A percentile compares a stretch with the other conserved stretches of the same genome.
Evolutionary conservation across 768 basidiomycete genomes (phyloP).

Genomic region (Boletus vinaceobasis): DNA sequence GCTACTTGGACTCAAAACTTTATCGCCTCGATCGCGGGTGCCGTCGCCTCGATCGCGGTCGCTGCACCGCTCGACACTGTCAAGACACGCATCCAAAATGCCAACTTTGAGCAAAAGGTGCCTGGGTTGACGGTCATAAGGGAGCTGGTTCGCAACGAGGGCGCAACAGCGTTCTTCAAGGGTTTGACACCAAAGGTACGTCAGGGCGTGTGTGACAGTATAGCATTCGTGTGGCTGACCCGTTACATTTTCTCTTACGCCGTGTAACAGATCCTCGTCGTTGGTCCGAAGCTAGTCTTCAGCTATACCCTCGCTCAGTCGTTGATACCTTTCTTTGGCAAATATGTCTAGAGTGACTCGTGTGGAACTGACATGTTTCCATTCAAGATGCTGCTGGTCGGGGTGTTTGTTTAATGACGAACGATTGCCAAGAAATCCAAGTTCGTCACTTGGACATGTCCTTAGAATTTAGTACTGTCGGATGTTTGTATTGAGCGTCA

Average conservation of each 20-base stretch:
- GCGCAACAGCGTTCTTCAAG: slow-evolving; percentile 85
- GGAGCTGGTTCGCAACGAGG: slow-evolving; percentile 87
- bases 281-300: slow-evolving; percentile 97
- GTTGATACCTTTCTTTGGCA: slow-evolving; percentile 86
- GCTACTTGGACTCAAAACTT: slow-evolving; percentile 99
- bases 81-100: slow-evolving; percentile 98
- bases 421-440: not conserved
- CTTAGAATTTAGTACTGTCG: slow-evolving; percentile 13
- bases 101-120: slow-evolving; percentile 89
- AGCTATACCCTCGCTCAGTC: slow-evolving; percentile 96
- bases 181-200: slow-evolving; percentile 92
- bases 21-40: slow-evolving; percentile 90
- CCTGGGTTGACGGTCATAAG: slow-evolving; percentile 75
- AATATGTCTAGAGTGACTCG: slow-evolving; percentile 58
- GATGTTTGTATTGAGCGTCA: slow-evolving; percentile 7
- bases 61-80: slow-evolving; percentile 94
- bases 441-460: not conserved
- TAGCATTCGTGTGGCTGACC: slow-evolving; percentile 3
- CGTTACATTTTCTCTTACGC: not conserved
- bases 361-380: not conserved
- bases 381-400: not conserved
- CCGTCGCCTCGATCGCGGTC: slow-evolving; percentile 91
- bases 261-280: slow-evolving; percentile 74
- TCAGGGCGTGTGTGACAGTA: slow-evolving; percentile 8
- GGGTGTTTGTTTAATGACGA: slow-evolving; percentile 1